phyloP scores from a whole-genome alignment of 1,284 basidiomycete genomes.

The Schizophyllum commune region DNA sequence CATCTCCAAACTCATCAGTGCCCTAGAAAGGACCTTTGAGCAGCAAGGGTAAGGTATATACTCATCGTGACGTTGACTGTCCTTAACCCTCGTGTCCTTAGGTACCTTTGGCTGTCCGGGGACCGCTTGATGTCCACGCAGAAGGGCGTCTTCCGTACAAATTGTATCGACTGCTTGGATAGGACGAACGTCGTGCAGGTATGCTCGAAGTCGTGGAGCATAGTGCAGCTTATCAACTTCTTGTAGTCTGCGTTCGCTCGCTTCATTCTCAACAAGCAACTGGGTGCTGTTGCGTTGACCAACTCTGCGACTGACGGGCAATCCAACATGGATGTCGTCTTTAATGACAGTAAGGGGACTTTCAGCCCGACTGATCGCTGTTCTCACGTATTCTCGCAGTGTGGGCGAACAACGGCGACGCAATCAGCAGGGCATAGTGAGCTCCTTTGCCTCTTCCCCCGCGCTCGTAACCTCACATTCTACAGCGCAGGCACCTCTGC shows the following conservation, averaged over 20 bases:
- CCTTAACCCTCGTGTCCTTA: conserved; percentile 20
- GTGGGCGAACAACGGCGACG: conserved; percentile 95
- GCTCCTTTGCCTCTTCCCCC: conserved; percentile 21
- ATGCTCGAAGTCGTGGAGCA: conserved; percentile 10
- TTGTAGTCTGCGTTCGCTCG: conserved; percentile 83
- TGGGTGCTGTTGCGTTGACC: conserved; percentile 71
- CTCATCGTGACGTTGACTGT: conserved; percentile 4
- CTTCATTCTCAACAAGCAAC: conserved; percentile 72
- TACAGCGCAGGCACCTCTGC: conserved; percentile 81
- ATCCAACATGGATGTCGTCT: conserved; percentile 67
- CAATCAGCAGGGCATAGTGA: conserved; percentile 81
- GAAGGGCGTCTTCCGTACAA: conserved; percentile 77
- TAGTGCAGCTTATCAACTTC: conserved; percentile 2
- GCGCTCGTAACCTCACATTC: conserved; percentile 7
- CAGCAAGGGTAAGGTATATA: conserved; percentile 53
- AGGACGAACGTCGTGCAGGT: conserved; percentile 88
- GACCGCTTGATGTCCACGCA: conserved; percentile 73
- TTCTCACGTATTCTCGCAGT: conserved; percentile 32
- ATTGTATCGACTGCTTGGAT: conserved; percentile 92
- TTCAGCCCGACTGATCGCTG: neutral
- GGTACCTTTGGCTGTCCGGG: conserved; percentile 82
- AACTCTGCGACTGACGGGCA: conserved; percentile 42
- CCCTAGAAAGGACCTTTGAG: conserved; percentile 68
- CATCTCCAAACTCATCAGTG: conserved; percentile 71
- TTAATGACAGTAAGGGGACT: conserved; percentile 70